Evolutionary conservation across 2,329 filamentous ascomycete species (phyloP).

Genomic region (Fusarium sp.): DNA sequence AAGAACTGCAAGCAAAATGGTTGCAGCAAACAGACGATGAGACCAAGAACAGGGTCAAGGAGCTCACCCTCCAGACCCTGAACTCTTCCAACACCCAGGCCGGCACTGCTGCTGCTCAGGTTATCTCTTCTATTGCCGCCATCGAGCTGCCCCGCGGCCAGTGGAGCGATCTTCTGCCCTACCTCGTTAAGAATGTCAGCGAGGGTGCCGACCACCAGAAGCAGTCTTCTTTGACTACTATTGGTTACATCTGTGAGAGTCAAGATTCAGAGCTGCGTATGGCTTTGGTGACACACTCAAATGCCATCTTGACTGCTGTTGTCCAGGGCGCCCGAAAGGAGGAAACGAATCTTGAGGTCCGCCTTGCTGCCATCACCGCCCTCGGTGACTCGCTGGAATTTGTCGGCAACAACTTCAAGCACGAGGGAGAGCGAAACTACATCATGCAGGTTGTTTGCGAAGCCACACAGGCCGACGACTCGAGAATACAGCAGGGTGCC

Average conservation of each 20-base stretch:
- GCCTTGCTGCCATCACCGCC: slow-evolving; percentile 91
- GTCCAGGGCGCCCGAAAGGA: slow-evolving; percentile 98
- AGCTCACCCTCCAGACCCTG: slow-evolving; percentile 89
- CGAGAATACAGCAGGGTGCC: slow-evolving; percentile 92
- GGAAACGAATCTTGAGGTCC: slow-evolving; percentile 91
- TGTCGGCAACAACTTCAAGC: slow-evolving; percentile 98
- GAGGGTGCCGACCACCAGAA: slow-evolving; percentile 90
- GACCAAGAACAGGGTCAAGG: slow-evolving; percentile 90
- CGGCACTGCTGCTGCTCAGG: slow-evolving; percentile 91
- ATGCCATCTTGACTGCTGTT: slow-evolving; percentile 97
- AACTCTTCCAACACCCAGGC: slow-evolving; percentile 84
- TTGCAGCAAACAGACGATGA: slow-evolving; percentile 83
- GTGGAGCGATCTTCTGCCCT: slow-evolving; percentile 93
- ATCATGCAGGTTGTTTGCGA: slow-evolving; percentile 99
- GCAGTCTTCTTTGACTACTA: slow-evolving; percentile 94
- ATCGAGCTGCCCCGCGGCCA: slow-evolving; percentile 95
- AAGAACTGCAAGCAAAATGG: slow-evolving; percentile 95
- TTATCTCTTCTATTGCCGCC: slow-evolving; percentile 93
- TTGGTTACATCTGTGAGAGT: slow-evolving; percentile 98
- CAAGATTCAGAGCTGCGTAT: slow-evolving; percentile 89
- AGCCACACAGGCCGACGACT: slow-evolving; percentile 93
- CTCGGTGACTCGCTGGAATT: slow-evolving; percentile 98
- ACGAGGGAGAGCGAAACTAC: slow-evolving; percentile 99
- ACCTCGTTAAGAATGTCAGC: slow-evolving; percentile 92
- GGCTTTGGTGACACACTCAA: slow-evolving; percentile 88